phyloP scores from a whole-genome alignment of 2,329 filamentous ascomycete species.

The Pseudopithomyces chartarum region DNA sequence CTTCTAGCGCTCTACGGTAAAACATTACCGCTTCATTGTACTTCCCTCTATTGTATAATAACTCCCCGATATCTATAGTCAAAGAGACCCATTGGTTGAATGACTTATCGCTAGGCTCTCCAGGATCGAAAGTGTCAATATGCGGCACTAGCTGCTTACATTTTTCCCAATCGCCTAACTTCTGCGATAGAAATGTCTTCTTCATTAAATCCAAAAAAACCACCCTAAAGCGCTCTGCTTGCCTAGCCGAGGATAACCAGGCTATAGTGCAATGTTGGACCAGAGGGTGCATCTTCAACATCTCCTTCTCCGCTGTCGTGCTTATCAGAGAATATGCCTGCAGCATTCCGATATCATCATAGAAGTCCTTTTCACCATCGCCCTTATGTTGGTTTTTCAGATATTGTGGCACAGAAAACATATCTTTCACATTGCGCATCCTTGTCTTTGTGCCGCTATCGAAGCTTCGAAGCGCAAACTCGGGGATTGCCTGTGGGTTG shows the following conservation, averaged over 20 bases:
- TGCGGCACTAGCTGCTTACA: neutral
- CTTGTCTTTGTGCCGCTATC: neutral
- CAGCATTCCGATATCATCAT: neutral
- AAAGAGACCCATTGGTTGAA: neutral
- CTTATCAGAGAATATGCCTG: slow-evolving; percentile 1
- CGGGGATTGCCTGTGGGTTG: neutral
- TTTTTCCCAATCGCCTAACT: neutral
- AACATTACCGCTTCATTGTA: neutral
- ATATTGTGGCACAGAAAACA: neutral
- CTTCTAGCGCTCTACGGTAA: neutral
- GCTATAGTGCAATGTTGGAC: neutral
- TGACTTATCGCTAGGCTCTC: neutral
- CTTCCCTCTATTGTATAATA: neutral
- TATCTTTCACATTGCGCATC: neutral
- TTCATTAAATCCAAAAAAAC: neutral
- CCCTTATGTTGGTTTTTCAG: neutral
- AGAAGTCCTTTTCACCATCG: neutral
- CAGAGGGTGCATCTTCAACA: neutral
- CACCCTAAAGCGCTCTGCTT: neutral
- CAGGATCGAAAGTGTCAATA: neutral
- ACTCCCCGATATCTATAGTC: neutral
- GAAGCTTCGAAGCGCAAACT: neutral
- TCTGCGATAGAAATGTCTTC: neutral
- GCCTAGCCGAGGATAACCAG: neutral
- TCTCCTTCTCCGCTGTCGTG: neutral